phyloP scores from a whole-genome alignment of 805 yeast genomes.

The Starmera pachycereana region DNA sequence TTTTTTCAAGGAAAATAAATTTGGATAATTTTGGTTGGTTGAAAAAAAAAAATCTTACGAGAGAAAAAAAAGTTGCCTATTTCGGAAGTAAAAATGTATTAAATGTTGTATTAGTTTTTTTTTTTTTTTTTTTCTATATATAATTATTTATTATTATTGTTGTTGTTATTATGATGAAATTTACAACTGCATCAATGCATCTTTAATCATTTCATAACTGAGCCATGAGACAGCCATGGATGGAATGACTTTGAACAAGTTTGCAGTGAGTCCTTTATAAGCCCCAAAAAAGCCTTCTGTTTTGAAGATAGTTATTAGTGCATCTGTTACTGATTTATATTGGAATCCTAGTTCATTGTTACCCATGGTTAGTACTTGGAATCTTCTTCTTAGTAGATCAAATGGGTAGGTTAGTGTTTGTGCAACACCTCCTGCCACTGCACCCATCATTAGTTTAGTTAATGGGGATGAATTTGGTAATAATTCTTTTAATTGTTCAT shows the following conservation, averaged over 20 bases:
- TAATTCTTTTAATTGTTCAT: constrained; percentile 66
- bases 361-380: constrained; percentile 83
- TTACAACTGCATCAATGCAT: constrained; percentile 16
- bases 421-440: constrained; percentile 79
- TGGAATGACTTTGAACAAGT: constrained; percentile 83
- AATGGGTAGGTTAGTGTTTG: constrained; percentile 89
- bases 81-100: too few relatives aligned
- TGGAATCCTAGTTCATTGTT: constrained; percentile 67
- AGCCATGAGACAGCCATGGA: constrained; percentile 96
- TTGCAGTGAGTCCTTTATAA: constrained; percentile 68
- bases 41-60: too few relatives aligned
- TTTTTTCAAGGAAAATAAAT: background rate
- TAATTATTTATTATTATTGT: too few relatives aligned
- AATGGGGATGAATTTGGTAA: constrained; percentile 32
- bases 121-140: too few relatives aligned
- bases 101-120: too few relatives aligned
- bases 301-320: constrained; percentile 55
- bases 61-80: too few relatives aligned
- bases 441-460: constrained; percentile 69
- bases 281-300: constrained; percentile 68
- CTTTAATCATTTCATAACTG: constrained; percentile 65
- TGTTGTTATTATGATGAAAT: too few relatives aligned
- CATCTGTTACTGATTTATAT: constrained; percentile 69
- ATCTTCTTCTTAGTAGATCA: constrained; percentile 79
- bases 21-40: constrained; percentile 1